Evolutionary conservation across 176 grass and related monocot species (phyloP), one percentile per base, ranked within the genome.

Genomic region (Oryza meyeriana): DNA sequence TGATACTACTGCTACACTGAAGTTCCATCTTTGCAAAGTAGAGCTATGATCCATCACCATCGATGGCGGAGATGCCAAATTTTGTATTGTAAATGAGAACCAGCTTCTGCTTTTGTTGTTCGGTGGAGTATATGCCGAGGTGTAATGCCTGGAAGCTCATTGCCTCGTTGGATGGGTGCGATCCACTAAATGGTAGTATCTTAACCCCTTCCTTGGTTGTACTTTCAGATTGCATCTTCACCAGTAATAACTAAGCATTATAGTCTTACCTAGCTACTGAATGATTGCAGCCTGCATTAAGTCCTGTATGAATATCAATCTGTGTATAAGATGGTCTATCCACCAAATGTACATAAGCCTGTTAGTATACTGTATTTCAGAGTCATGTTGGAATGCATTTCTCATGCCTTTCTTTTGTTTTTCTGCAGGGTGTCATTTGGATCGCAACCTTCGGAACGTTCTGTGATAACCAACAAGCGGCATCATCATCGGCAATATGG

Each of bases 161-260:
- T 59, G 55, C 55, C 55, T 72, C 8, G 12, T 40, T 64, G 69
- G 38, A 30, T 79, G 36, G 24, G 36, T 27, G 22, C 36, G 83
- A 78, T 89, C 16, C 18, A 32, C 26, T 27, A 81, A 84, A 78
- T 67, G 83, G 88, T 85, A 76, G 66, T 68, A 16, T 72, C 41
- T 78, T 12, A 66, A 66, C 58, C 18, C 4, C 48, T 74, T 67
- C 24, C 35, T 44, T 79, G 30, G 58, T 61, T 61, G 24, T 61
- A 62, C 39, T 72, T 22, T 71, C 71, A 71, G 24, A 61, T 61
- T 81, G 34, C 38, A 25, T 64, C 20, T 64, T 63, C 28, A 48
- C 22, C 20, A 48, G 26, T 83, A 32, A 64, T 31, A 13, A 11
- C 0, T 72, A 36, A 36, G 6, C 35, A 36, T 36, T 36, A 2